Conservation (phyloP, 495 filamentous ascomycete species). For the Trichoderma gamsii region DNA sequence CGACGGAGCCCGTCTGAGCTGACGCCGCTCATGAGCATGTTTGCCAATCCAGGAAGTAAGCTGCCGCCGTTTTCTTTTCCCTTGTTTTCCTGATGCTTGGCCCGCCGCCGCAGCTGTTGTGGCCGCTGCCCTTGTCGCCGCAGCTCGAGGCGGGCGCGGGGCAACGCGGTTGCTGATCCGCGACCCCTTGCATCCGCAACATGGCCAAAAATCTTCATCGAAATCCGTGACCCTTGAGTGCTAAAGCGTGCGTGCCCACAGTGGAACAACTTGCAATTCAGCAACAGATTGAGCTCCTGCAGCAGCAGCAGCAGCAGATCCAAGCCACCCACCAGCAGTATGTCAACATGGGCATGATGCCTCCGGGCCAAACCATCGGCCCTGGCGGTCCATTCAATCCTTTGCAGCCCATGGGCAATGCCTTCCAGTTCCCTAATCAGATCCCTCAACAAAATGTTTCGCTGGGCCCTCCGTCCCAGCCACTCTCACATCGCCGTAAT, state of each 20-base stretch:
- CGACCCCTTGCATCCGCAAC: constrained; percentile 10
- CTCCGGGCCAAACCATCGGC: constrained; percentile 69
- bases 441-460: constrained; percentile 64
- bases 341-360: constrained; percentile 91
- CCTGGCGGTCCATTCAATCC: constrained; percentile 63
- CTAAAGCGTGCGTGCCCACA: constrained; percentile 36
- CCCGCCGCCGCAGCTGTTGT: too few species aligned
- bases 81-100: not conserved
- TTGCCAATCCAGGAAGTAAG: constrained; percentile 49
- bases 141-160: not conserved
- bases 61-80: constrained; percentile 17
- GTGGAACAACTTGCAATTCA: constrained; percentile 99
- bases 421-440: constrained; percentile 87
- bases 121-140: constrained; percentile 6
- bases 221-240: constrained; percentile 10
- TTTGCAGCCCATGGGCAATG: constrained; percentile 62
- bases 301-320: constrained; percentile 98
- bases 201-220: not conserved
- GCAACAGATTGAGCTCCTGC: constrained; percentile 95
- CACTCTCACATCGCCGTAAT: constrained; percentile 90
- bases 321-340: constrained; percentile 94
- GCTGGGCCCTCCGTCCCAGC: constrained; percentile 70
- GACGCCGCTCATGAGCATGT: constrained; percentile 97
- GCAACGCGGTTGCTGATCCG: constrained; percentile 2
- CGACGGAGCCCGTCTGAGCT: constrained; percentile 95